Conservation (phyloP, 208 protist genomes). For the Lotmaria passim region DNA sequence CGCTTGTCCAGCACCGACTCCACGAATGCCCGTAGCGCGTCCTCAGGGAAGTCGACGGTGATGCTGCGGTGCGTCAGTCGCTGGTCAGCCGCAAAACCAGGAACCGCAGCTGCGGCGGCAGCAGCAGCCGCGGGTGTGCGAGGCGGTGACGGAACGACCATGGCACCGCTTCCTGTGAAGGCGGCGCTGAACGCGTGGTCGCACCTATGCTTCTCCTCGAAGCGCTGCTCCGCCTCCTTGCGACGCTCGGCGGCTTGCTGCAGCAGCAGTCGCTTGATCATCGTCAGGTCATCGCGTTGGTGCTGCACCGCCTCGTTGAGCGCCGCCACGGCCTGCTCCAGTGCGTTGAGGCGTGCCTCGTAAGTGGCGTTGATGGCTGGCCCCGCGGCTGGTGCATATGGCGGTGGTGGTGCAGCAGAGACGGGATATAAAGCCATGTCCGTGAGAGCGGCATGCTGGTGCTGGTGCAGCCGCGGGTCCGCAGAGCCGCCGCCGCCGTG, state of each 20-base stretch:
- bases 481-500: neutral
- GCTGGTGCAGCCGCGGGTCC: neutral
- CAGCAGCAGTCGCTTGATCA: constrained; percentile 86
- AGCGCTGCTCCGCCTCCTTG: constrained; percentile 53
- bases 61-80: constrained; percentile 65
- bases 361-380: constrained; percentile 8
- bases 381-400: neutral
- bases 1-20: constrained; percentile 63
- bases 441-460: neutral
- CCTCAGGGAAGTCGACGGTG: constrained; percentile 80
- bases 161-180: constrained; percentile 11
- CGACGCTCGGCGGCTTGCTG: constrained; percentile 74
- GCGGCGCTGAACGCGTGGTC: constrained; percentile 3
- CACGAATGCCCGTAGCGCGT: constrained; percentile 73
- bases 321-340: constrained; percentile 79
- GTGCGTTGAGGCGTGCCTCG: constrained; percentile 54
- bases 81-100: neutral
- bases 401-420: too few species aligned
- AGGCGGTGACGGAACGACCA: constrained; percentile 10
- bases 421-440: neutral
- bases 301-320: constrained; percentile 78
- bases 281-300: constrained; percentile 85
- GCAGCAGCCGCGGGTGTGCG: neutral
- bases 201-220: constrained; percentile 28
- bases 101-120: neutral